Base-by-base conservation (phyloP, 75 land plant species). In the Pinus tabuliformis region DNA sequence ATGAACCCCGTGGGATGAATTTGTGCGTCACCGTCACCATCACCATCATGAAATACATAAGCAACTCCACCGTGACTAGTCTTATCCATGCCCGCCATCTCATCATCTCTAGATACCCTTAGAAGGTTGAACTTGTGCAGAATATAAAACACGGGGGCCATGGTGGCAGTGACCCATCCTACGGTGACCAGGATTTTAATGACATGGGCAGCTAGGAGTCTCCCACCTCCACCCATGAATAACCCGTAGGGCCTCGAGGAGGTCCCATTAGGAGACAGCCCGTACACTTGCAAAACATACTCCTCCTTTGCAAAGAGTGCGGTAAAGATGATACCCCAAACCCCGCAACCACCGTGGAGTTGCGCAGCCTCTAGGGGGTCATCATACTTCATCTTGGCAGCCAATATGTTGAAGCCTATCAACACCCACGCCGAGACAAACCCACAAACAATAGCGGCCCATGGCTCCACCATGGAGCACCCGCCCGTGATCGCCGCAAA, bases 301-400 rank as follows among this genome's bases (percentile, higher is more conserved):
- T 87, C 75, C 78, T 95, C 75, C 70, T 84, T 82, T 0, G 96
- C 96, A 66, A 93, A 95, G 33, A 95, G 78, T 2, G 86, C 92
- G 0, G 87, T 85, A 78, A 94, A 95, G 2, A 95, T 77, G 77
- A 95, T 33, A 2, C 98, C 98, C 98, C 98, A 95, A 22, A 84
- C 86, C 0, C 96, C 98, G 59, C 95, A 94, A 5, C 98, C 98
- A 6, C 96, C 98, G 59, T 95, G 96, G 58, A 94, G 79, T 79
- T 92, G 97, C 12, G 96, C 88, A 20, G 96, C 97, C 77, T 94
- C 97, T 16, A 95, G 61, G 61, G 18, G 61, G 21, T 59, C 21
- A 59, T 18, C 61, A n/a, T 59, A 59, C 20, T 59, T 18, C 18
- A 59, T 18, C 61, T 18, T 82, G n/a, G 73, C 81, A 11, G 93